Evolutionary conservation across 176 grass and related monocot species (phyloP).

Genomic region (Poa pratensis): DNA sequence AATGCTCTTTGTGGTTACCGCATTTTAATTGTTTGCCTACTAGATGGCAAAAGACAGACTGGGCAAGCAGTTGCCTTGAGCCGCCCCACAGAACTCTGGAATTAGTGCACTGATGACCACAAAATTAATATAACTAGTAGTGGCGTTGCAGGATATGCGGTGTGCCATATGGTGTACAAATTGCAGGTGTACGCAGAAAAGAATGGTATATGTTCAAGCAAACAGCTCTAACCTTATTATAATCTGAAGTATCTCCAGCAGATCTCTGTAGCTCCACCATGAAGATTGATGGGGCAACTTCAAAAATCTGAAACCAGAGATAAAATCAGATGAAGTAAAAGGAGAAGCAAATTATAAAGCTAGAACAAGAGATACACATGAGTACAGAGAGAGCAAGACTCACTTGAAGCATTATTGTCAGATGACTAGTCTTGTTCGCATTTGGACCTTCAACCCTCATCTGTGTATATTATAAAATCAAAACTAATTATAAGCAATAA

Average conservation of each 20-base stretch:
- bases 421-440: slow-evolving; percentile 73
- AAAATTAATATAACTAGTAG: slow-evolving; percentile 6
- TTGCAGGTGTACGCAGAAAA: slow-evolving; percentile 16
- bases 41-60: too few species aligned
- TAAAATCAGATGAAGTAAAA: slow-evolving; percentile 13
- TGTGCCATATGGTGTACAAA: slow-evolving; percentile 3
- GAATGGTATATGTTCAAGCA: background rate
- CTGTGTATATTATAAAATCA: slow-evolving; percentile 51
- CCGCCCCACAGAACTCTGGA: background rate
- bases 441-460: slow-evolving; percentile 87
- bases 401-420: slow-evolving; percentile 91
- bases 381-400: slow-evolving; percentile 45
- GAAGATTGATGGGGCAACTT: slow-evolving; percentile 87
- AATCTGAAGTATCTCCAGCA: slow-evolving; percentile 79
- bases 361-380: slow-evolving; percentile 25
- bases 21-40: background rate
- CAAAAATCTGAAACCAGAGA: slow-evolving; percentile 70
- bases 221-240: slow-evolving; percentile 65
- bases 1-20: slow-evolving; percentile 8
- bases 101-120: background rate
- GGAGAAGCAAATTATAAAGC: slow-evolving; percentile 9
- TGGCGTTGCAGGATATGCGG: background rate
- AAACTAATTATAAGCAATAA: slow-evolving; percentile 37
- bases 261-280: slow-evolving; percentile 92
- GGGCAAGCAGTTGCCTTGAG: too few species aligned